These are phyloP conservation scores for Bertia moriformis DNA, from an alignment of 2,329 filamentous ascomycete genomes.

Conservation along the genomic window DNA sequence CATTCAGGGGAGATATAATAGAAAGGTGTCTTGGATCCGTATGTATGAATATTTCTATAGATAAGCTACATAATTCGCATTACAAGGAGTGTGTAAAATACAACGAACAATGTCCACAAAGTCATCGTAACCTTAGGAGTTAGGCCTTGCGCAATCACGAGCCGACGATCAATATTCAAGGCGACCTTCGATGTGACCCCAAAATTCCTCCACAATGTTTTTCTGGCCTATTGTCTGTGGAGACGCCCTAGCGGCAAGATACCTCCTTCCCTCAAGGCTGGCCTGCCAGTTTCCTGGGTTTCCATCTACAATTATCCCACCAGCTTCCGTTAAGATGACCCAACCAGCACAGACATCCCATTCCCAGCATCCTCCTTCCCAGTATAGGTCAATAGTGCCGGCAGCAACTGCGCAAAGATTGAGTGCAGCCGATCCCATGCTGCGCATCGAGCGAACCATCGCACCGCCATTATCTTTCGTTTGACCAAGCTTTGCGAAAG, in stretches of 20 bases:
- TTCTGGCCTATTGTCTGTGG: neutral
- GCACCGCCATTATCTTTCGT: slow-evolving; percentile 37
- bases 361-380: slow-evolving; percentile 51
- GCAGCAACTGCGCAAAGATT: slow-evolving; percentile 44
- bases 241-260: slow-evolving; percentile 25
- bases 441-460: slow-evolving; percentile 45
- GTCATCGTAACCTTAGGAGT: too few relatives aligned
- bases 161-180: slow-evolving; percentile 1
- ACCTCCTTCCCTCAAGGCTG: slow-evolving; percentile 37
- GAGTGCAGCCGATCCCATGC: slow-evolving; percentile 41
- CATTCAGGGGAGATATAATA: too few relatives aligned
- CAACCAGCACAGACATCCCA: slow-evolving; percentile 54
- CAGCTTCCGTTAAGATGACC: slow-evolving; percentile 44
- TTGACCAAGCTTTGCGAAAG: slow-evolving; percentile 30
- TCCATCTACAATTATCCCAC: slow-evolving; percentile 41
- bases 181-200: neutral
- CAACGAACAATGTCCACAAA: too few relatives aligned
- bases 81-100: too few relatives aligned
- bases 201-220: neutral
- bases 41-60: too few relatives aligned
- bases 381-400: slow-evolving; percentile 44
- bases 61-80: too few relatives aligned
- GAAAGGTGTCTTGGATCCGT: too few relatives aligned
- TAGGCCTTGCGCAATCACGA: too few relatives aligned
- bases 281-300: slow-evolving; percentile 41